Percentiles rank a stretch among this genome's conserved stretches.
Evolutionary conservation across 2,329 filamentous ascomycete species (phyloP).

Genomic region (Dactylellina sp.): DNA sequence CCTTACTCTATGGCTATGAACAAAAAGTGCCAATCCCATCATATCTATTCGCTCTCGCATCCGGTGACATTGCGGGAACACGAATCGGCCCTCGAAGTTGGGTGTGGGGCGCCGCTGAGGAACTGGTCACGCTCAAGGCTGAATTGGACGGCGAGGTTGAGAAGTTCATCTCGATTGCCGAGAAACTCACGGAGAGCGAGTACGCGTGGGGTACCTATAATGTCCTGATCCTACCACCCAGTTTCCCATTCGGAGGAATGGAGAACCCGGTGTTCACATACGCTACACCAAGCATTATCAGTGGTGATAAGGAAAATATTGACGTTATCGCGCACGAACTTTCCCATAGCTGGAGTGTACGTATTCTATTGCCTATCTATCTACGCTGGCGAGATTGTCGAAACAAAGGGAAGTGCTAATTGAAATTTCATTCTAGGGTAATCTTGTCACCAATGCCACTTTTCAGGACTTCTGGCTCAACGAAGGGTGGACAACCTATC

Average conservation of each 20-base stretch:
- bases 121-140: constrained; percentile 84
- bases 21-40: constrained; percentile 93
- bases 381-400: too few species aligned
- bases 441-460: constrained; percentile 68
- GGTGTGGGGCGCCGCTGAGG: constrained; percentile 88
- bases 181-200: constrained; percentile 71
- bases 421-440: constrained; percentile 49
- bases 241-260: constrained; percentile 77
- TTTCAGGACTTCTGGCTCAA: constrained; percentile 73
- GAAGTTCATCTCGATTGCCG: constrained; percentile 87
- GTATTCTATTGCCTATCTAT: constrained; percentile 60
- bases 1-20: constrained; percentile 81
- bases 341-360: constrained; percentile 72
- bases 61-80: constrained; percentile 85
- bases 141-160: constrained; percentile 93
- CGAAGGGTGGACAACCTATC: constrained; percentile 92
- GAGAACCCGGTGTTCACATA: constrained; percentile 96
- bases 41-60: constrained; percentile 93
- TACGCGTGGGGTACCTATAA: constrained; percentile 98
- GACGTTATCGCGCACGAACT: constrained; percentile 94
- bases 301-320: constrained; percentile 88
- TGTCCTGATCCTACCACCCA: constrained; percentile 69
- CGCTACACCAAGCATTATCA: constrained; percentile 93
- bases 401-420: not conserved
- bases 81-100: constrained; percentile 85